Percentiles rank a stretch among this genome's conserved stretches.
Conservation (phyloP, 495 filamentous ascomycete species). For the Pyrenula massariospora region DNA sequence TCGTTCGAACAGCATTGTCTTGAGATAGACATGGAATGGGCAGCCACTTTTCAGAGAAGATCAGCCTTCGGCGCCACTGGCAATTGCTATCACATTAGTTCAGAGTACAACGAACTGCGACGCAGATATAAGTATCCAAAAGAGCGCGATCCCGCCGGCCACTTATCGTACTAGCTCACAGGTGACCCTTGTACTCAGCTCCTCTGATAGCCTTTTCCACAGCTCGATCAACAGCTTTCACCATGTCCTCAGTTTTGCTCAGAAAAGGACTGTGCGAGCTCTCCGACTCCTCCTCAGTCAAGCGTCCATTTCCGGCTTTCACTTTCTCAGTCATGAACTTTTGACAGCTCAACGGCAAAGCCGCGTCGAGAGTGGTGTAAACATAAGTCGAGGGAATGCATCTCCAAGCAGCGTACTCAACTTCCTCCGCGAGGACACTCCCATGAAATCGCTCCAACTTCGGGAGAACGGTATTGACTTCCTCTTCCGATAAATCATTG, state of each 20-base stretch:
- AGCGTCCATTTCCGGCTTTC: constrained; percentile 10
- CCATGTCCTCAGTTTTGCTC: constrained; percentile 14
- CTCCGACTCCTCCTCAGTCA: constrained; percentile 13
- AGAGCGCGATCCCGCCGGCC: no score
- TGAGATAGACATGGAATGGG: no score
- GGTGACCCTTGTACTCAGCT: no score
- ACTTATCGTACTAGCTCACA: no score
- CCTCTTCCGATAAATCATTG: constrained; percentile 11
- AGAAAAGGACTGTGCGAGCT: constrained; percentile 21
- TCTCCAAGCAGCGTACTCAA: constrained; percentile 20
- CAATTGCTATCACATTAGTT: no score
- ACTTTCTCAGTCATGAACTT: constrained; percentile 19
- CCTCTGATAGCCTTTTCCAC: constrained; percentile 5
- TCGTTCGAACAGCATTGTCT: no score
- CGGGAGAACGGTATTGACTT: constrained; percentile 11
- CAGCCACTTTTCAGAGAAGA: no score
- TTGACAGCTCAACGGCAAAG: constrained; percentile 20
- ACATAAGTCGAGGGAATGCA: constrained; percentile 25
- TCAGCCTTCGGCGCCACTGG: no score
- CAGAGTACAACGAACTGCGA: no score
- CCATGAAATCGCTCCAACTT: constrained; percentile 21
- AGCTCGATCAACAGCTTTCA: constrained; percentile 7
- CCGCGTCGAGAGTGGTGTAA: constrained; percentile 18
- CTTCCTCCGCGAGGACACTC: constrained; percentile 9
- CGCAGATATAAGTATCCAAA: no score